Evolutionary conservation across 805 yeast genomes (phyloP).

Genomic region (Candida adriatica): DNA sequence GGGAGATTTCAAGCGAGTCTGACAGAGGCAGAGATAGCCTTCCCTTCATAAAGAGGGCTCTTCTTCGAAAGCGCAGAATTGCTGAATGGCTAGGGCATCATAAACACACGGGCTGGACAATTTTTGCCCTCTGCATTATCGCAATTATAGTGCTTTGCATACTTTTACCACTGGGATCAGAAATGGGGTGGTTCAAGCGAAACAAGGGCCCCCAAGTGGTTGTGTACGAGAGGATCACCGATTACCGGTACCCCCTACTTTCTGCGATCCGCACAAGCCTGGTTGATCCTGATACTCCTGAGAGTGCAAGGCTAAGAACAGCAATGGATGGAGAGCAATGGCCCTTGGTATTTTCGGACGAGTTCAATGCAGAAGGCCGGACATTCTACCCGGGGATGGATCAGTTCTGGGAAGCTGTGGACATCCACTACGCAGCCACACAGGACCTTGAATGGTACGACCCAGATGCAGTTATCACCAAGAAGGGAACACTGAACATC

Average conservation of each 20-base stretch:
- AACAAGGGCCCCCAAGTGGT: neutral
- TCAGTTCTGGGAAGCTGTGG: slow-evolving; percentile 40
- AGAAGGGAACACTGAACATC: slow-evolving; percentile 33
- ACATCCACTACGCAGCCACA: slow-evolving; percentile 40
- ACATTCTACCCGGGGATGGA: slow-evolving; percentile 42
- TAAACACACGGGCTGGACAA: no score
- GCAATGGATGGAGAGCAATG: slow-evolving; percentile 31
- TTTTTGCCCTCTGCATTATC: no score
- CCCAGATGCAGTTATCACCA: slow-evolving; percentile 40
- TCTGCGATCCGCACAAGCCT: slow-evolving; percentile 54
- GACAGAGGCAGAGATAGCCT: no score
- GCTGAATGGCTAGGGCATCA: no score
- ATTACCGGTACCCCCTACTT: slow-evolving; percentile 50
- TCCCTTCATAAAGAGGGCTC: no score
- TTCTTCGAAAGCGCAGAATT: no score
- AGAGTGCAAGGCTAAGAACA: slow-evolving; percentile 31
- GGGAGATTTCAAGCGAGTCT: no score
- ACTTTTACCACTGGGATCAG: no score
- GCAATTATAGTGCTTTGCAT: no score
- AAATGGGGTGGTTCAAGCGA: no score
- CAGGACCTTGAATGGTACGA: slow-evolving; percentile 46
- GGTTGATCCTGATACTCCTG: slow-evolving; percentile 70
- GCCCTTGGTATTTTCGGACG: slow-evolving; percentile 41
- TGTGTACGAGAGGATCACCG: slow-evolving; percentile 36
- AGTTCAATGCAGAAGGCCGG: slow-evolving; percentile 41